These are phyloP conservation scores for Saururus chinensis DNA, from an alignment of 164 flowering plant genomes.

Conservation along the genomic window DNA sequence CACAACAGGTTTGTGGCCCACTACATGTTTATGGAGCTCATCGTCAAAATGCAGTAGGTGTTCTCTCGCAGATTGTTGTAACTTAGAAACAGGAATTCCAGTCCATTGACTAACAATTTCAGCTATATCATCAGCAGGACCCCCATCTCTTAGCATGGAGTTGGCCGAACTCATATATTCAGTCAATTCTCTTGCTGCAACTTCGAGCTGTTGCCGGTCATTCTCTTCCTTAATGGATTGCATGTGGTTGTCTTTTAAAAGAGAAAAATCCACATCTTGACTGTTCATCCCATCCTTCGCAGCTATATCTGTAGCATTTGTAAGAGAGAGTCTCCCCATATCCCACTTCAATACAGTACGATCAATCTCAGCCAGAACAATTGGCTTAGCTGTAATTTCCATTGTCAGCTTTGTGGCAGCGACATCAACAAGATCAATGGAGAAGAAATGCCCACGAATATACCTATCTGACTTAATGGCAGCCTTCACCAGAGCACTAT, in stretches of 20 bases:
- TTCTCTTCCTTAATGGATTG: slow-evolving; percentile 82
- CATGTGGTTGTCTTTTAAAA: slow-evolving; percentile 59
- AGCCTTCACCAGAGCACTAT: too few relatives aligned
- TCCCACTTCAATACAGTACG: slow-evolving; percentile 79
- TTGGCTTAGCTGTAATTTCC: too few relatives aligned
- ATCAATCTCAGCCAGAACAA: slow-evolving; percentile 77
- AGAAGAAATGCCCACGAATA: slow-evolving; percentile 83
- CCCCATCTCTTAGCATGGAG: slow-evolving; percentile 95
- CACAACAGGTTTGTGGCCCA: too few relatives aligned
- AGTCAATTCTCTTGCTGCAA: slow-evolving; percentile 67
- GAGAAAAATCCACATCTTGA: slow-evolving; percentile 70
- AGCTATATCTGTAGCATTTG: slow-evolving; percentile 81
- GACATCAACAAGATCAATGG: slow-evolving; percentile 93
- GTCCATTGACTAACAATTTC: slow-evolving; percentile 99
- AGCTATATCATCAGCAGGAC: slow-evolving; percentile 72
- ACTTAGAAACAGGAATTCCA: too few relatives aligned
- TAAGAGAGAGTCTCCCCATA: slow-evolving; percentile 85
- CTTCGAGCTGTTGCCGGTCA: slow-evolving; percentile 84
- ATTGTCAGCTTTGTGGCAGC: slow-evolving; percentile 98
- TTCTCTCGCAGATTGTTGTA: too few relatives aligned
- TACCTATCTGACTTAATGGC: too few relatives aligned
- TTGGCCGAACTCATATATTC: slow-evolving; percentile 86
- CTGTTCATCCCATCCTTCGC: slow-evolving; percentile 74
- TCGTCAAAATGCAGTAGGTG: too few relatives aligned
- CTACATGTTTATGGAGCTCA: too few relatives aligned